Evolutionary conservation across 2,329 filamentous ascomycete genomes (phyloP).

Genomic region (Exophiala sp.): DNA sequence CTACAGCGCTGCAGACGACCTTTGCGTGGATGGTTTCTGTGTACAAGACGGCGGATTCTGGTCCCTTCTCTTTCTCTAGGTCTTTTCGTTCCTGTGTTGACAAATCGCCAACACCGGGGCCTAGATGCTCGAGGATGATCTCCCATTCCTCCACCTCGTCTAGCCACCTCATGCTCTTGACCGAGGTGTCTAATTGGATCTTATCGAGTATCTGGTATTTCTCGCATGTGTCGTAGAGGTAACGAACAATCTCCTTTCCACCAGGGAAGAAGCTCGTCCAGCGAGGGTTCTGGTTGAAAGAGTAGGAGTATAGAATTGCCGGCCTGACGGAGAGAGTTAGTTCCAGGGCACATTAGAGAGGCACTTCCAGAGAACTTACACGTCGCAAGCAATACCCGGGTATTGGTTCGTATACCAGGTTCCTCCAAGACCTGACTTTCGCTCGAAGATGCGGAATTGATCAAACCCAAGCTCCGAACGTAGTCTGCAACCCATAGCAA

Average conservation of each 20-base stretch:
- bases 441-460: conserved; percentile 61
- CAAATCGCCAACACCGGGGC: conserved; percentile 54
- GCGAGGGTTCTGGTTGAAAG: conserved; percentile 51
- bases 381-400: conserved; percentile 56
- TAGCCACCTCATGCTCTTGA: conserved; percentile 52
- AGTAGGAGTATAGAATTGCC: conserved; percentile 55
- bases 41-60: conserved; percentile 46
- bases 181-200: conserved; percentile 57
- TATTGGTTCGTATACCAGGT: conserved; percentile 65
- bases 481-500: conserved; percentile 59
- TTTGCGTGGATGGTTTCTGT: conserved; percentile 54
- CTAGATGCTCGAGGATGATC: conserved; percentile 49
- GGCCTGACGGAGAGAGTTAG: conserved; percentile 38
- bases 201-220: conserved; percentile 53
- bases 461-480: conserved; percentile 56
- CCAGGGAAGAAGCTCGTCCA: conserved; percentile 51
- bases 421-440: conserved; percentile 56
- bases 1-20: conserved; percentile 54
- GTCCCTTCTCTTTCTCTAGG: conserved; percentile 44
- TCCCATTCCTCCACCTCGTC: conserved; percentile 55
- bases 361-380: conserved; percentile 34
- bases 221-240: conserved; percentile 53
- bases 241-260: conserved; percentile 50
- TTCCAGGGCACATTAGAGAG: not conserved
- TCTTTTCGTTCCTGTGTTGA: conserved; percentile 46